Evolutionary conservation across 2,329 filamentous ascomycete species (phyloP).

Genomic region (Tolypocladium amazonense): DNA sequence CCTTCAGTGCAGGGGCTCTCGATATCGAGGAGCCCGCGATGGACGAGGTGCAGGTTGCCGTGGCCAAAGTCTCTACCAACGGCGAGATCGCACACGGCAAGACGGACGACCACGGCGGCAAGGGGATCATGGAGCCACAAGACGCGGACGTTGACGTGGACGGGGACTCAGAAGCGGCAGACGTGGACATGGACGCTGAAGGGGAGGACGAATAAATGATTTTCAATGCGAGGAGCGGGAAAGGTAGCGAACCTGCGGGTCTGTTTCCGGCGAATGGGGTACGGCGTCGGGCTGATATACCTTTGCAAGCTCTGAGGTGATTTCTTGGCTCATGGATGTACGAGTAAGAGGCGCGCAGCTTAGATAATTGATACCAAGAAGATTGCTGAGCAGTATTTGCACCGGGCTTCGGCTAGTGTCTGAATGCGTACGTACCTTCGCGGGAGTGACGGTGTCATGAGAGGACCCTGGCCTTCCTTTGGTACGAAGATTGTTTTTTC

Average conservation of each 20-base stretch:
- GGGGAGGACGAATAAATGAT: constrained; percentile 19
- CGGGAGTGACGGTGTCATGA: not conserved
- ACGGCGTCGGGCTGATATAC: not conserved
- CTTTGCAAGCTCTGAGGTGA: not conserved
- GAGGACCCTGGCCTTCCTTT: not conserved
- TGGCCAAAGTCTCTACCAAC: constrained; percentile 12
- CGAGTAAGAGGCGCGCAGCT: not conserved
- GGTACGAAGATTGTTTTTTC: no score
- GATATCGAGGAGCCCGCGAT: constrained; percentile 15
- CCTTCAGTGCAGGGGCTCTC: constrained; percentile 3
- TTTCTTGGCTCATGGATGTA: not conserved
- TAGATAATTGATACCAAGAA: not conserved
- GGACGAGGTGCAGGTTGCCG: constrained; percentile 22
- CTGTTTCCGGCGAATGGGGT: not conserved
- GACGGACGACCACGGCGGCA: constrained; percentile 1
- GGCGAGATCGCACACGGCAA: constrained; percentile 10
- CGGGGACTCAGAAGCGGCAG: not conserved
- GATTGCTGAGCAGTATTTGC: not conserved
- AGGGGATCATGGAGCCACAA: constrained; percentile 5
- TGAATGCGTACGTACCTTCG: not conserved
- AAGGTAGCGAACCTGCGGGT: not conserved
- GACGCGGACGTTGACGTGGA: constrained; percentile 2
- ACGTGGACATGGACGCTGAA: constrained; percentile 22
- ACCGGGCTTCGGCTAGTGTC: not conserved
- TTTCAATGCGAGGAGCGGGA: not conserved